phyloP scores from a whole-genome alignment of 768 basidiomycete genomes.

The Suillus subaureus region DNA sequence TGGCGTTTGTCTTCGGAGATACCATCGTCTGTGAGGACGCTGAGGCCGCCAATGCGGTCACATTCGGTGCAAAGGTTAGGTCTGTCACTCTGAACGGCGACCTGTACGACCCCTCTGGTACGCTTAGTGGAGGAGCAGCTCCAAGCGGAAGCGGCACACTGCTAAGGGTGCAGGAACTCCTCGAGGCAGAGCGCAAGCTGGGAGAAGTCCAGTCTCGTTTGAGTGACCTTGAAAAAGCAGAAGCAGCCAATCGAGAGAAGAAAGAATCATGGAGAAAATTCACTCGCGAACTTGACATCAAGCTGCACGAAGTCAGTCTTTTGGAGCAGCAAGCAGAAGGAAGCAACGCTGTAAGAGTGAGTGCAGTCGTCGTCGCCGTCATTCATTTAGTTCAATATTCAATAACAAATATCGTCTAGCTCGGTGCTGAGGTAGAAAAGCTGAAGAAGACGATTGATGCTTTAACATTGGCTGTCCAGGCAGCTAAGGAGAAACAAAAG shows the following conservation, averaged over 20 bases:
- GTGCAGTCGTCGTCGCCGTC: constrained; percentile 25
- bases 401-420: constrained; percentile 43
- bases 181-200: constrained; percentile 65
- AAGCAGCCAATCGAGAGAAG: constrained; percentile 49
- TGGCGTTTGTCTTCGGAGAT: constrained; percentile 92
- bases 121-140: constrained; percentile 88
- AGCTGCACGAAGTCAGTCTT: constrained; percentile 81
- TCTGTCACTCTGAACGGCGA: constrained; percentile 96
- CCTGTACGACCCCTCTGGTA: constrained; percentile 95
- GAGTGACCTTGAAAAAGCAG: constrained; percentile 54
- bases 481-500: constrained; percentile 76
- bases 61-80: constrained; percentile 71
- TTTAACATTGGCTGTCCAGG: constrained; percentile 58
- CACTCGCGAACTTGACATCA: constrained; percentile 79
- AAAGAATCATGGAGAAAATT: constrained; percentile 64
- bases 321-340: constrained; percentile 84
- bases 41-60: constrained; percentile 82
- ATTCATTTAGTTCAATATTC: background rate
- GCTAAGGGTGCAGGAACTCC: constrained; percentile 81
- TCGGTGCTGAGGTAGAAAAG: constrained; percentile 77
- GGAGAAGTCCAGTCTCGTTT: constrained; percentile 50
- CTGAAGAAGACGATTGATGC: constrained; percentile 64
- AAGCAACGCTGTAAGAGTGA: constrained; percentile 87
- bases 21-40: constrained; percentile 91
- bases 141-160: constrained; percentile 75